Evolutionary conservation across 192 early-diverging fungal genomes (phyloP).

Genomic region (Pecoramyces ruminantium): DNA sequence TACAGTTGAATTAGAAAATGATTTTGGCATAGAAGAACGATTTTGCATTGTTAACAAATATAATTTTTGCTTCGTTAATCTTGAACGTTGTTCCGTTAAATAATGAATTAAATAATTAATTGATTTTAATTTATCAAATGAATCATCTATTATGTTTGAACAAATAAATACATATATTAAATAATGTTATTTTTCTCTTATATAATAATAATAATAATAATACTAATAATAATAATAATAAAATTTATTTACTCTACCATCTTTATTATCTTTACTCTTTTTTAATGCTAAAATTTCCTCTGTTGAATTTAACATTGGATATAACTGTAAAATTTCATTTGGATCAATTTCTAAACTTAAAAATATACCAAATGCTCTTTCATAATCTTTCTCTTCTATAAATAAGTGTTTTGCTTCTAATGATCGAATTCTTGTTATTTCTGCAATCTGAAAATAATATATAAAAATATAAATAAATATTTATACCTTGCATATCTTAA

Average conservation of each 20-base stretch:
- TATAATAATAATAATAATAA: too few relatives aligned
- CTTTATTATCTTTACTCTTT: not conserved
- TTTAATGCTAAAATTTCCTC: constrained; percentile 3
- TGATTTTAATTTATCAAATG: constrained; percentile 10
- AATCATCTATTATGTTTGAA: constrained; percentile 16
- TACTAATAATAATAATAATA: too few relatives aligned
- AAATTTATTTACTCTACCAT: constrained; percentile 1
- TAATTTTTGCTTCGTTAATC: constrained; percentile 30
- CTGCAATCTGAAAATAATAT: constrained; percentile 22
- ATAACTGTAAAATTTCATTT: constrained; percentile 36
- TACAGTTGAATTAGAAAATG: not conserved
- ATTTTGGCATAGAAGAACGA: constrained; percentile 5
- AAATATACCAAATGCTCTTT: constrained; percentile 24
- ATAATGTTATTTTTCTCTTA: too few relatives aligned
- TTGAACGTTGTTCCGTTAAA: constrained; percentile 68
- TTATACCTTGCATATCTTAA: too few relatives aligned
- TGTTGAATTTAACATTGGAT: constrained; percentile 12
- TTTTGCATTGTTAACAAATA: constrained; percentile 8
- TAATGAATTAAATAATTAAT: constrained; percentile 63
- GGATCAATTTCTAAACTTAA: constrained; percentile 32
- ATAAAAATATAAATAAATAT: too few relatives aligned
- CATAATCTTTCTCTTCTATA: constrained; percentile 21
- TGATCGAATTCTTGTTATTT: constrained; percentile 29
- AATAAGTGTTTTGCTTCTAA: constrained; percentile 36
- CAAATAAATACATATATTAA: constrained; percentile 12